These are phyloP conservation scores for Acorus gramineus DNA, from an alignment of 106 monocot species.

Conservation along the genomic window DNA sequence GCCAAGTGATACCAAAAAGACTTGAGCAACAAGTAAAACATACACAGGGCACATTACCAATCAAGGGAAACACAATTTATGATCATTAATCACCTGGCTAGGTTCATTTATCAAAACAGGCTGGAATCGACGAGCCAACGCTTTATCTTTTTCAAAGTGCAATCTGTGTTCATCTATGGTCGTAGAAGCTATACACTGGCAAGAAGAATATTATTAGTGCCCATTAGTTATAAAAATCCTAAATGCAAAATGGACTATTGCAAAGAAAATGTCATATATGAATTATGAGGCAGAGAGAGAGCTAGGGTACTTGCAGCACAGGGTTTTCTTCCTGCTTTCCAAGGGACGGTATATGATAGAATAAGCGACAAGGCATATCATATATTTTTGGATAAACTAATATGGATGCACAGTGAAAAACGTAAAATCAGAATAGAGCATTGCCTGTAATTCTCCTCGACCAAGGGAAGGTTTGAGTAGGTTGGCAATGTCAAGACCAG, in stretches of 20 bases:
- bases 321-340: no score
- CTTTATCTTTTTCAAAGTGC: conserved; percentile 92
- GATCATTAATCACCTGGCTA: conserved; percentile 42
- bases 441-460: conserved; percentile 94
- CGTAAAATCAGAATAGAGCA: background rate
- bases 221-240: no score
- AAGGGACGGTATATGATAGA: no score
- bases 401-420: no score
- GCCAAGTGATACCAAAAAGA: background rate
- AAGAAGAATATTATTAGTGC: conserved; percentile 6
- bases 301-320: no score
- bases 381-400: no score
- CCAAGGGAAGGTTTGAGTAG: conserved; percentile 88
- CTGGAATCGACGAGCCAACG: conserved; percentile 88
- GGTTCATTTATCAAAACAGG: conserved; percentile 81
- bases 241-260: background rate
- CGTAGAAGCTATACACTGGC: conserved; percentile 93
- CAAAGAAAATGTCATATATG: no score
- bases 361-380: no score
- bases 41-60: background rate
- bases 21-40: background rate
- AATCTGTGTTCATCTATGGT: conserved; percentile 67
- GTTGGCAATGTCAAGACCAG: conserved; percentile 90
- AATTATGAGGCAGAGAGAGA: no score
- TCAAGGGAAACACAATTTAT: no score